Evolutionary conservation across 306 rosid genomes (phyloP).

Genomic region (Quercus dentata): DNA sequence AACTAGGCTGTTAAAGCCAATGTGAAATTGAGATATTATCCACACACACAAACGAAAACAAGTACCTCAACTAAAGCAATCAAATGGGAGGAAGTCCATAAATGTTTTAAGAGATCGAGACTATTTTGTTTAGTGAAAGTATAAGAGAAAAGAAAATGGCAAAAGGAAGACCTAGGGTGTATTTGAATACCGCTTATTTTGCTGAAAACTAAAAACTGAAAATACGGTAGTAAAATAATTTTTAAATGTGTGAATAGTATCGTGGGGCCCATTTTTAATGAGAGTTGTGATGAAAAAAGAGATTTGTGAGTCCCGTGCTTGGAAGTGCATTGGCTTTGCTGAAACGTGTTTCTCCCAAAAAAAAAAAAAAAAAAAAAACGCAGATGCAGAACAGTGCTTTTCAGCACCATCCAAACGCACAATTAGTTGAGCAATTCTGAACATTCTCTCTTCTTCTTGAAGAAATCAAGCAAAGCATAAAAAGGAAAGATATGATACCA

Average conservation of each 20-base stretch:
- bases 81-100: background rate
- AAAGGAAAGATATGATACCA: background rate
- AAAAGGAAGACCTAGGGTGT: background rate
- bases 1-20: background rate
- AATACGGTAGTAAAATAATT: too few species aligned
- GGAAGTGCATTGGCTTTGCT: too few species aligned
- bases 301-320: too few species aligned
- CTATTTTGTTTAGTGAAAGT: background rate
- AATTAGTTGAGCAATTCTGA: background rate
- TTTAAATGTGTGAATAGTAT: too few species aligned
- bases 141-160: background rate
- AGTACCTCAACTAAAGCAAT: background rate
- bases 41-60: background rate
- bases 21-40: background rate
- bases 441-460: background rate
- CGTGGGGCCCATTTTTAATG: too few species aligned
- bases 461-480: background rate
- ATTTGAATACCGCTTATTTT: too few species aligned
- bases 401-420: too few species aligned
- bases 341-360: too few species aligned
- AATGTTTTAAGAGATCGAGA: background rate
- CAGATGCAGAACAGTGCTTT: too few species aligned
- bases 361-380: too few species aligned
- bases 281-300: too few species aligned
- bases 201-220: too few species aligned